A percentile compares a stretch with the other conserved stretches of the same genome.
These are phyloP conservation scores for Wickerhamiella hasegawae DNA, from an alignment of 805 yeast species.

Conservation along the genomic window DNA sequence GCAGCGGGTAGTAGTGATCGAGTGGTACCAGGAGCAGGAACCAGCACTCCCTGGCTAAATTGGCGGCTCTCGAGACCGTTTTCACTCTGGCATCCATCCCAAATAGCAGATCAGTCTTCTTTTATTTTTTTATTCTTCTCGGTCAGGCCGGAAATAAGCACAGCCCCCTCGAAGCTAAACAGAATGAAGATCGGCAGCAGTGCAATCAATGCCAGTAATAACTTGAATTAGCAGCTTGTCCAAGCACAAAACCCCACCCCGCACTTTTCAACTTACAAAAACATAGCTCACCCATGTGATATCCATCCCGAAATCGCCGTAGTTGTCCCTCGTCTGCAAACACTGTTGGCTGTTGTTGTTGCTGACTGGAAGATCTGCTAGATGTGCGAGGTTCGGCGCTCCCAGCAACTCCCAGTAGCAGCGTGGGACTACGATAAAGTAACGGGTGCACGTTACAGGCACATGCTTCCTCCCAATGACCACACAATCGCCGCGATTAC, in stretches of 20 bases:
- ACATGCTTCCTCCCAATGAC: no score
- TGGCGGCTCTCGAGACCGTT: not conserved
- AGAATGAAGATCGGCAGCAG: slow-evolving; percentile 21
- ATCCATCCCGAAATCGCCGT: not conserved
- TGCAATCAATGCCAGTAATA: slow-evolving; percentile 26
- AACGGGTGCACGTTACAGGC: no score
- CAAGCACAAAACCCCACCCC: not conserved
- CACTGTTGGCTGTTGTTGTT: no score
- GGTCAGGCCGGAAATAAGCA: slow-evolving; percentile 5
- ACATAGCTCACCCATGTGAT: slow-evolving; percentile 3
- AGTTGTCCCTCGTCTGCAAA: no score
- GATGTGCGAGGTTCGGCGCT: no score
- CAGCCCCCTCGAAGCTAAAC: slow-evolving; percentile 12
- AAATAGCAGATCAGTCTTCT: not conserved
- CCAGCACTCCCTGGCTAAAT: not conserved
- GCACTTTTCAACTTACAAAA: slow-evolving; percentile 7
- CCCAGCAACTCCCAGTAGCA: no score
- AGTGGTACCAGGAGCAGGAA: no score
- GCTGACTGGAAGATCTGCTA: no score
- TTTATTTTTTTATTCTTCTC: not conserved
- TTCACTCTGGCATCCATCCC: not conserved
- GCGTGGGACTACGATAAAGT: no score
- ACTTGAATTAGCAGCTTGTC: slow-evolving; percentile 6
- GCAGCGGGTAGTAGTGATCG: no score
- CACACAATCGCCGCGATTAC: no score